phyloP scores from a whole-genome alignment of 192 early-diverging fungal species.

The Podila minutissima region DNA sequence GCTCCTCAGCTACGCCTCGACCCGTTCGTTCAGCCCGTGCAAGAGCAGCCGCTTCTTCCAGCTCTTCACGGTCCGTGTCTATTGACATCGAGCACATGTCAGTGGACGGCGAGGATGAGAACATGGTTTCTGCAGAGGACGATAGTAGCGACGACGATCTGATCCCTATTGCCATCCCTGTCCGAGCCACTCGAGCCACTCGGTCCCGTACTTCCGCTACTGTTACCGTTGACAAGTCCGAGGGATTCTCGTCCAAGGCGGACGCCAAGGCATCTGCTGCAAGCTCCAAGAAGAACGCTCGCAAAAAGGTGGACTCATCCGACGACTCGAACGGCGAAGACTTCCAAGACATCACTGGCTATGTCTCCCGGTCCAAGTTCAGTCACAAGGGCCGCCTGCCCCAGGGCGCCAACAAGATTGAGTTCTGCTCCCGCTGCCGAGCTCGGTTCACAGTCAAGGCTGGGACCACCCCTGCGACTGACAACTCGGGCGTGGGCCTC shows the following conservation, averaged over 20 bases:
- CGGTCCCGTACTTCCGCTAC: slow-evolving; percentile 7
- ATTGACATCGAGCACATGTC: not conserved
- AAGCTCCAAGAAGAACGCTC: slow-evolving; percentile 26
- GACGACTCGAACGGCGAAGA: slow-evolving; percentile 37
- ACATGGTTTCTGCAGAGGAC: slow-evolving; percentile 18
- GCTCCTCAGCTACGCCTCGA: not conserved
- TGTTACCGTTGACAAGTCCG: not conserved
- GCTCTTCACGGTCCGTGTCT: slow-evolving; percentile 22
- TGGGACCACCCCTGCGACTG: slow-evolving; percentile 24
- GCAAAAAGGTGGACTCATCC: slow-evolving; percentile 41
- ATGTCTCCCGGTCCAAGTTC: slow-evolving; percentile 30
- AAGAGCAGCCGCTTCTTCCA: slow-evolving; percentile 7
- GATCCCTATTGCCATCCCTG: slow-evolving; percentile 14
- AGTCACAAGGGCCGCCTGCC: slow-evolving; percentile 41
- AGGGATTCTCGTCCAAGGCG: not conserved
- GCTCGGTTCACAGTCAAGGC: slow-evolving; percentile 52
- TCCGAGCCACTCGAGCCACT: slow-evolving; percentile 2
- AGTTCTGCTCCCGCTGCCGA: slow-evolving; percentile 58
- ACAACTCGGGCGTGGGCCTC: slow-evolving; percentile 33
- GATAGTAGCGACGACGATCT: slow-evolving; percentile 6
- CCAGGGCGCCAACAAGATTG: slow-evolving; percentile 38
- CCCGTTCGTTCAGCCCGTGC: slow-evolving; percentile 40
- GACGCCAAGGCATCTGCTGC: slow-evolving; percentile 5
- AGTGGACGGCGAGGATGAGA: slow-evolving; percentile 8
- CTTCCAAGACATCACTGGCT: slow-evolving; percentile 36